A percentile compares a stretch with the other conserved stretches of the same genome.
Conservation (phyloP, 2,329 filamentous ascomycete genomes). For the Sporothrix mexicana region DNA sequence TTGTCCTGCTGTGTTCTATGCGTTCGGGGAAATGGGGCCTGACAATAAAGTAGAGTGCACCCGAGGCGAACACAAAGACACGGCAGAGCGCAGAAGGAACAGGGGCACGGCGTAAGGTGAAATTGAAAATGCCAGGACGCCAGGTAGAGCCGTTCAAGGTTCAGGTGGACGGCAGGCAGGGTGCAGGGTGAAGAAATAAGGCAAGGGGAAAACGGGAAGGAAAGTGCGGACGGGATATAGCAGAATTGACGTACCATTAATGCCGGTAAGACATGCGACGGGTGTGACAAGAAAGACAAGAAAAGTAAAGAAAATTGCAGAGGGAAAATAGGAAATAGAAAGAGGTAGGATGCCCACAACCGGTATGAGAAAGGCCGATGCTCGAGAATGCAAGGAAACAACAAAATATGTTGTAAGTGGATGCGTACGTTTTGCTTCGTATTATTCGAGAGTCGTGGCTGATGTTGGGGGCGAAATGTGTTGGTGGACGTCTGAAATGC, state of each 20-base stretch:
- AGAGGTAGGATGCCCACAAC: background rate
- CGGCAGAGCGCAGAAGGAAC: slow-evolving; percentile 3
- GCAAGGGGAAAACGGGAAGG: slow-evolving; percentile 17
- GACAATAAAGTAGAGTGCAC: slow-evolving; percentile 1
- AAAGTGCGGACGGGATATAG: background rate
- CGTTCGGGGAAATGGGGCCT: slow-evolving; percentile 23
- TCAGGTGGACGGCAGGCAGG: slow-evolving; percentile 2
- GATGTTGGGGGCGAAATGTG: background rate
- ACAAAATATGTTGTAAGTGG: background rate
- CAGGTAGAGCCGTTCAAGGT: slow-evolving; percentile 4
- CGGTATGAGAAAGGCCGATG: background rate
- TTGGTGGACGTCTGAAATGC: background rate
- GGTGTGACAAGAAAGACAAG: slow-evolving; percentile 15
- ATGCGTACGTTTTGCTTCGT: background rate
- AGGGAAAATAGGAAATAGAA: background rate
- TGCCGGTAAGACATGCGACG: slow-evolving; percentile 24
- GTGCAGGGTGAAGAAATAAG: background rate
- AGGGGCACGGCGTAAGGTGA: background rate
- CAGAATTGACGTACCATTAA: slow-evolving; percentile 25
- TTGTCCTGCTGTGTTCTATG: background rate
- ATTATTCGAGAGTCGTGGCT: slow-evolving; percentile 9
- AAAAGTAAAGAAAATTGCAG: background rate
- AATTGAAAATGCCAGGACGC: background rate
- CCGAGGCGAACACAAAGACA: background rate
- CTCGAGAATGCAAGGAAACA: background rate